Evolutionary conservation across 192 early-diverging fungal species (phyloP).

Genomic region (Backusella psychrophila): DNA sequence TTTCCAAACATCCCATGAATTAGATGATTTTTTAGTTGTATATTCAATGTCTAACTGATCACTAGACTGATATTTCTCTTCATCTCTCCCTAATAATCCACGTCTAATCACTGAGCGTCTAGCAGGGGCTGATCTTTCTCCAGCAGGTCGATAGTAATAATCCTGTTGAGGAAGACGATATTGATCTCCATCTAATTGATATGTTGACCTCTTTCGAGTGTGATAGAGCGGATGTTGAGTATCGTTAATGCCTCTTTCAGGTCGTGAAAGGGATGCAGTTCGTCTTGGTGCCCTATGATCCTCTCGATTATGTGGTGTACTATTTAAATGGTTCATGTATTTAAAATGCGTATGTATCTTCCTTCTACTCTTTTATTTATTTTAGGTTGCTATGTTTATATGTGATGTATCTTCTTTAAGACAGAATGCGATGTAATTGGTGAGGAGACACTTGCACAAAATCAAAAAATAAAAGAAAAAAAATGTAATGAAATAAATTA

Average conservation of each 20-base stretch:
- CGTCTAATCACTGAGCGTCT: conserved; percentile 16
- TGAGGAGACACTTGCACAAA: conserved; percentile 5
- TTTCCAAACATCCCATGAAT: conserved; percentile 35
- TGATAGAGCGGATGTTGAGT: conserved; percentile 48
- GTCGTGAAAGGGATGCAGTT: conserved; percentile 65
- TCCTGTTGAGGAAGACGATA: background rate
- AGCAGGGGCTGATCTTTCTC: background rate
- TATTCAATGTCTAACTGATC: conserved; percentile 11
- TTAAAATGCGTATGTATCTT: background rate
- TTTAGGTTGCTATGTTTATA: background rate
- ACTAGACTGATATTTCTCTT: conserved; percentile 7
- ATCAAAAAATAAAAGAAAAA: background rate
- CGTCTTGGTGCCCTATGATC: conserved; percentile 21
- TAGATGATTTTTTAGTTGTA: conserved; percentile 11
- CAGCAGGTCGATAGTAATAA: background rate
- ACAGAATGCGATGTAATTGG: background rate
- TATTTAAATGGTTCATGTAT: background rate
- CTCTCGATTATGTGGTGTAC: background rate
- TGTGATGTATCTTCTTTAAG: background rate
- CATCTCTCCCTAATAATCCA: conserved; percentile 21
- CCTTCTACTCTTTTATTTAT: background rate
- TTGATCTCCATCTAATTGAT: background rate
- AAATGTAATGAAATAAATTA: background rate
- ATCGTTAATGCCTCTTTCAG: conserved; percentile 54
- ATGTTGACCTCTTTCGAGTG: conserved; percentile 18